Evolutionary conservation across 192 early-diverging fungal species (phyloP).

Genomic region (Coemansia sp.): DNA sequence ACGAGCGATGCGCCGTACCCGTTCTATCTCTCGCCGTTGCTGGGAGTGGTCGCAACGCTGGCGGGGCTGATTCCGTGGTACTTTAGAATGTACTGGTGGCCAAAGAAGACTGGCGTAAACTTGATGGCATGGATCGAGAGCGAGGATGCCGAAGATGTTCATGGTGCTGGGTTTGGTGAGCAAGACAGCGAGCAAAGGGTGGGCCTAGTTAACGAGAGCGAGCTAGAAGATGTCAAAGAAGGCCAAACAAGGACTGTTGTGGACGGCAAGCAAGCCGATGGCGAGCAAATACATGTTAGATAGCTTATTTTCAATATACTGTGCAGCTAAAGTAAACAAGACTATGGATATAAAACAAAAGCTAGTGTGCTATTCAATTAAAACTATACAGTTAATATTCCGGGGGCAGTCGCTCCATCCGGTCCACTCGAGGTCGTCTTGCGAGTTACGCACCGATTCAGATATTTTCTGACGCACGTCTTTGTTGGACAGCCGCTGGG

Average conservation of each 20-base stretch:
- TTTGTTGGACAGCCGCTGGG: constrained; percentile 12
- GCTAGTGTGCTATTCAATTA: constrained; percentile 4
- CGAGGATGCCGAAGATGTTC: constrained; percentile 14
- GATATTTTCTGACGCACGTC: constrained; percentile 14
- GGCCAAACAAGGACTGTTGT: neutral
- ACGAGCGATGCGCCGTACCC: constrained; percentile 32
- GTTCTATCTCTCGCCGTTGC: constrained; percentile 52
- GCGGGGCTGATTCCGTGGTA: constrained; percentile 49
- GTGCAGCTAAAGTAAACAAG: too few relatives aligned
- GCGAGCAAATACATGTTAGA: neutral
- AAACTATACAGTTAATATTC: constrained; percentile 31
- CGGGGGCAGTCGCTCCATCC: constrained; percentile 27
- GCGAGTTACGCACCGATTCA: neutral
- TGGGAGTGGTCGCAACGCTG: constrained; percentile 47
- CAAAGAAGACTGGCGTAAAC: constrained; percentile 29
- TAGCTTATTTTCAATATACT: too few relatives aligned
- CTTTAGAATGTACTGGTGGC: constrained; percentile 51
- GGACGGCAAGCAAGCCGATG: neutral
- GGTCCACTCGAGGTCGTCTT: constrained; percentile 15
- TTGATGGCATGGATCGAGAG: constrained; percentile 28
- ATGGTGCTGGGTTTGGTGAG: neutral
- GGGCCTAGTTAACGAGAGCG: neutral
- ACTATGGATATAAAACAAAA: too few relatives aligned
- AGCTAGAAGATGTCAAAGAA: neutral
- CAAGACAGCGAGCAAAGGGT: neutral